Evolutionary conservation across 805 yeast genomes (phyloP).

Genomic region (Hanseniaspora mollemarum): DNA sequence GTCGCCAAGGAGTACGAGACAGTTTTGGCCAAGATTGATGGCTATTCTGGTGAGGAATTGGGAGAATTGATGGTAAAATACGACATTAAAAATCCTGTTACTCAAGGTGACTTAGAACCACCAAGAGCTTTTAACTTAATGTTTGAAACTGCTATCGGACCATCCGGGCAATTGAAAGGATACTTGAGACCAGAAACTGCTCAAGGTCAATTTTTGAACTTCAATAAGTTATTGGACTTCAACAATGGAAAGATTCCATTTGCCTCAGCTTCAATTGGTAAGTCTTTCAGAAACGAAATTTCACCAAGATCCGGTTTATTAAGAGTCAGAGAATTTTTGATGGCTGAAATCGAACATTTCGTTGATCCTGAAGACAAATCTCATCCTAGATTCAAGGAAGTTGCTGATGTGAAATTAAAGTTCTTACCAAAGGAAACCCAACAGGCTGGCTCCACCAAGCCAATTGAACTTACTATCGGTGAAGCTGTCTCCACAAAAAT

Average conservation of each 20-base stretch:
- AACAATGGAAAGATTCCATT: constrained; percentile 96
- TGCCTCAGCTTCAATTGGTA: constrained; percentile 98
- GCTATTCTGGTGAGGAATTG: constrained; percentile 82
- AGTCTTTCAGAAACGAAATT: constrained; percentile 96
- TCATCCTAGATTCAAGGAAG: constrained; percentile 69
- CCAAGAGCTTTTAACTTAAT: constrained; percentile 94
- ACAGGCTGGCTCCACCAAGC: constrained; percentile 67
- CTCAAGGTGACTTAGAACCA: constrained; percentile 71
- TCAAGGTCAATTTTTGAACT: constrained; percentile 96
- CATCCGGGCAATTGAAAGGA: constrained; percentile 92
- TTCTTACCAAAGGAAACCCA: constrained; percentile 83
- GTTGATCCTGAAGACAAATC: constrained; percentile 85
- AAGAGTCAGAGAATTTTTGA: constrained; percentile 95
- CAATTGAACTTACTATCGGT: constrained; percentile 59
- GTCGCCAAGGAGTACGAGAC: constrained; percentile 71
- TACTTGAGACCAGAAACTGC: constrained; percentile 98
- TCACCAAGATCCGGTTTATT: constrained; percentile 96
- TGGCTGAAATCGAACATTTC: constrained; percentile 99
- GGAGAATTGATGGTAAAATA: constrained; percentile 78
- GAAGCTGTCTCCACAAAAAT: constrained; percentile 80
- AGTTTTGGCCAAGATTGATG: constrained; percentile 87
- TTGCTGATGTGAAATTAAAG: constrained; percentile 57
- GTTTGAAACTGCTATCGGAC: constrained; percentile 99
- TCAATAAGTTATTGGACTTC: constrained; percentile 82
- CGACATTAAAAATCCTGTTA: constrained; percentile 82